Evolutionary conservation across 2,329 filamentous ascomycete genomes (phyloP).

Genomic region (Fusarium verrucosum): DNA sequence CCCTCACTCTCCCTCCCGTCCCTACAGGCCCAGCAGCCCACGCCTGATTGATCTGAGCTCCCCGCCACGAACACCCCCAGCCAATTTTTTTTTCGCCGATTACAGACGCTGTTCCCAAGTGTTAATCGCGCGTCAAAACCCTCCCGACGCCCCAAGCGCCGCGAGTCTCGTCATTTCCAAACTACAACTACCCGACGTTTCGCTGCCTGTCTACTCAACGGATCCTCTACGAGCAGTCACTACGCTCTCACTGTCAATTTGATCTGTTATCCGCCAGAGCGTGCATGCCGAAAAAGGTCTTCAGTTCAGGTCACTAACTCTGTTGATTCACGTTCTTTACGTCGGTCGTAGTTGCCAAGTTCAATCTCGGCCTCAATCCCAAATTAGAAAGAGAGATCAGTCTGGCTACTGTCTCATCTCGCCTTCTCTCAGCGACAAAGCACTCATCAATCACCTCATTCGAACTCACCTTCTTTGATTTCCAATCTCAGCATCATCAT

Average conservation of each 20-base stretch:
- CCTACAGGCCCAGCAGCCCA: constrained; percentile 16
- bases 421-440: constrained; percentile 10
- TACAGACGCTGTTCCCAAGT: constrained; percentile 43
- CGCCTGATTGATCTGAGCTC: constrained; percentile 43
- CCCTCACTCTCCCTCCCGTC: constrained; percentile 15
- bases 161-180: constrained; percentile 36
- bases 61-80: constrained; percentile 40
- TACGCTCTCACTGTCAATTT: not conserved
- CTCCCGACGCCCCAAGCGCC: constrained; percentile 46
- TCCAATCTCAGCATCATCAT: too few species aligned
- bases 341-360: constrained; percentile 7
- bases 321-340: constrained; percentile 15
- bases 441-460: constrained; percentile 20
- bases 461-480: constrained; percentile 9
- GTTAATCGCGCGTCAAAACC: constrained; percentile 48
- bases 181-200: constrained; percentile 25
- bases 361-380: constrained; percentile 4
- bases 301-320: constrained; percentile 16
- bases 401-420: constrained; percentile 39
- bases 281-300: constrained; percentile 19
- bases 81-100: constrained; percentile 35
- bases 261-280: constrained; percentile 18
- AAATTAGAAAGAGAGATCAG: constrained; percentile 30
- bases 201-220: constrained; percentile 1
- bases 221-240: constrained; percentile 3